Percentiles rank a stretch among this genome's conserved stretches.
Conservation (phyloP, 163 green algal genomes). For the Scenedesmus sp. region DNA sequence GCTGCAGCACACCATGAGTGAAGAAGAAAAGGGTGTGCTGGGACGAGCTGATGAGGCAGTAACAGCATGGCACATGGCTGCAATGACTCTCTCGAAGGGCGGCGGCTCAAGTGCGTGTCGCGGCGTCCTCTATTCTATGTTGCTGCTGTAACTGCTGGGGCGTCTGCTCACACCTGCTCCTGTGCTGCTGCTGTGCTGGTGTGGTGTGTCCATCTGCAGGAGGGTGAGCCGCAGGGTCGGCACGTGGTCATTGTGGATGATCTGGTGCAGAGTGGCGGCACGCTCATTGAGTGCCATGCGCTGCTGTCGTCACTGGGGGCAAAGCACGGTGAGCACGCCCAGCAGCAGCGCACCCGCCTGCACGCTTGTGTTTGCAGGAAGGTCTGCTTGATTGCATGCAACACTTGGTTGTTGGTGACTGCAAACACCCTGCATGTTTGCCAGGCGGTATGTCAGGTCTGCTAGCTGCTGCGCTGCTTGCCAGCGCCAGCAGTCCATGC, state of each 20-base stretch:
- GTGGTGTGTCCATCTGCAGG: conserved; percentile 65
- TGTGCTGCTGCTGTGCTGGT: not conserved
- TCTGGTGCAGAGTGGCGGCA: conserved; percentile 96
- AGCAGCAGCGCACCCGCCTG: not conserved
- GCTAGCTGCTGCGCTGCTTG: conserved; percentile 23
- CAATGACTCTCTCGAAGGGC: too few relatives aligned
- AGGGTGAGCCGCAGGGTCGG: conserved; percentile 86
- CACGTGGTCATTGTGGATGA: conserved; percentile 99
- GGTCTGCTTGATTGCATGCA: not conserved
- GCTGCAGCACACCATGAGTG: too few relatives aligned
- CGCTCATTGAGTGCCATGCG: conserved; percentile 96
- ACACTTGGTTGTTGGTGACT: not conserved
- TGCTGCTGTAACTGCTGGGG: not conserved
- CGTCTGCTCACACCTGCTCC: not conserved
- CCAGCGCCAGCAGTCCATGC: conserved; percentile 28
- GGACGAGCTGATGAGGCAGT: too few relatives aligned
- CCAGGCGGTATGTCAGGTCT: conserved; percentile 64
- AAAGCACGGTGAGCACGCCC: conserved; percentile 67
- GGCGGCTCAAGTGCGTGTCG: too few relatives aligned
- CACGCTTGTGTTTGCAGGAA: not conserved
- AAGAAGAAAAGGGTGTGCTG: too few relatives aligned
- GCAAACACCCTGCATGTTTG: not conserved
- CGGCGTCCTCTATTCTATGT: too few relatives aligned
- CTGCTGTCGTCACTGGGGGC: conserved; percentile 85
- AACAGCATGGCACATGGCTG: too few relatives aligned